These are phyloP conservation scores for Setomelanomma holmii DNA, from an alignment of 2,329 filamentous ascomycete genomes.

Conservation along the genomic window DNA sequence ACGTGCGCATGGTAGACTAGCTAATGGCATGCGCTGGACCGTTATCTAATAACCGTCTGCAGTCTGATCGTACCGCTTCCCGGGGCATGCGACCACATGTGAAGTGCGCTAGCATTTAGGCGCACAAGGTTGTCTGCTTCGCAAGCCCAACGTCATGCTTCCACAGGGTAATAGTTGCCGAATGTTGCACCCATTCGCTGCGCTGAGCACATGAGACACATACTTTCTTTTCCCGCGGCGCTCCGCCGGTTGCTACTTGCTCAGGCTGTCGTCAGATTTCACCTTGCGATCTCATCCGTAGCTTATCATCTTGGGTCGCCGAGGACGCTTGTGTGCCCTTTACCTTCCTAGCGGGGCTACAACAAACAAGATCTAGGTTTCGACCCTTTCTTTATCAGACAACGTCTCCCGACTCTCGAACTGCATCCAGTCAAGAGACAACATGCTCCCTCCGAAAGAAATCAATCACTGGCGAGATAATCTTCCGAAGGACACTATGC, in stretches of 20 bases:
- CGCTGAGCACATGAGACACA: constrained; percentile 3
- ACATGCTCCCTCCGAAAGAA: constrained; percentile 7
- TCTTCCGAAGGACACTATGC: constrained; percentile 11
- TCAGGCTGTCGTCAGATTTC: background rate
- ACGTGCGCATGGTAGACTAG: constrained; percentile 13
- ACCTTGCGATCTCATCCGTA: background rate
- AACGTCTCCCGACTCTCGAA: background rate
- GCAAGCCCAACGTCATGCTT: constrained; percentile 14
- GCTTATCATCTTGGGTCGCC: constrained; percentile 3
- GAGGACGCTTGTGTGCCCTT: background rate
- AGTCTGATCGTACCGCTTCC: constrained; percentile 1
- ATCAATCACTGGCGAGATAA: constrained; percentile 13
- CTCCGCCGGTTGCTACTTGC: background rate
- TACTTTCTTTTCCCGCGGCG: background rate
- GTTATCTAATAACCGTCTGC: constrained; percentile 16
- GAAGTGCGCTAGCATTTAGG: background rate
- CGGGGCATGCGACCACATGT: constrained; percentile 2
- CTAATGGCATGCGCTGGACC: constrained; percentile 19
- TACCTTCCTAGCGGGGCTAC: constrained; percentile 2
- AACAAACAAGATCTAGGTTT: background rate
- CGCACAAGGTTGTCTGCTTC: background rate
- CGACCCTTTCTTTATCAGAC: constrained; percentile 1
- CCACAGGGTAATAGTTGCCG: constrained; percentile 1
- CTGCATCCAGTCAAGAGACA: background rate
- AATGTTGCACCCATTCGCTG: constrained; percentile 2